phyloP scores from a whole-genome alignment of 169 alveolate genomes.

The Plasmodium berghei region DNA sequence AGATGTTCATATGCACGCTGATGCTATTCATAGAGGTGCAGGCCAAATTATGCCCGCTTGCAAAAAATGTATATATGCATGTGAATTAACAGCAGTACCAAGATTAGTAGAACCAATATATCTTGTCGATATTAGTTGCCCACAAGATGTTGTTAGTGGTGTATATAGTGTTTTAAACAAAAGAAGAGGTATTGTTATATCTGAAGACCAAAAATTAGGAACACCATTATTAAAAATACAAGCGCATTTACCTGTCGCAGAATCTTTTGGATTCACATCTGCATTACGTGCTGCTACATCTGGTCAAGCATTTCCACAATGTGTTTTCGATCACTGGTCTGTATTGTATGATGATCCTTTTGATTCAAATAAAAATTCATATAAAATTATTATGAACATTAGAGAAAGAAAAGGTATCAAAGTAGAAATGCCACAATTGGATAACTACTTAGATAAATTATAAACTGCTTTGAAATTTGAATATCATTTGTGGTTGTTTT shows the following conservation, averaged over 20 bases:
- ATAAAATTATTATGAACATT: slow-evolving; percentile 94
- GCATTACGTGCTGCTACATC: slow-evolving; percentile 98
- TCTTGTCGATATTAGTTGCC: slow-evolving; percentile 98
- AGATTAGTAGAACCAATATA: slow-evolving; percentile 98
- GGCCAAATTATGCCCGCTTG: slow-evolving; percentile 99
- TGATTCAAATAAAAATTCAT: slow-evolving; percentile 97
- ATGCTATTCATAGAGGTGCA: slow-evolving; percentile 99
- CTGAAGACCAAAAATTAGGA: slow-evolving; percentile 98
- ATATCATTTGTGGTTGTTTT: too few relatives aligned
- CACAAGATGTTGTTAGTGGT: slow-evolving; percentile 98
- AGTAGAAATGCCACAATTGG: slow-evolving; percentile 97
- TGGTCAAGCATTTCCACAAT: slow-evolving; percentile 99
- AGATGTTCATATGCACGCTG: slow-evolving; percentile 99
- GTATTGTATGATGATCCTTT: slow-evolving; percentile 96
- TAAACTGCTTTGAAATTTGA: slow-evolving; percentile 79
- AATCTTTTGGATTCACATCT: slow-evolving; percentile 99
- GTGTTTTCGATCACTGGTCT: slow-evolving; percentile 99
- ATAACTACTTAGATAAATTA: slow-evolving; percentile 96
- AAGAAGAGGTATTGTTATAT: slow-evolving; percentile 98
- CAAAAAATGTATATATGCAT: slow-evolving; percentile 97
- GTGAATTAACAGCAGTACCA: slow-evolving; percentile 97
- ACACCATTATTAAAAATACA: slow-evolving; percentile 97
- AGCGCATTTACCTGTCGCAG: slow-evolving; percentile 99
- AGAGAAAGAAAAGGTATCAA: slow-evolving; percentile 98
- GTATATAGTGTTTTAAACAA: slow-evolving; percentile 96